A percentile compares a stretch with the other conserved stretches of the same genome.
These are phyloP conservation scores for Neurospora sp. DNA, from an alignment of 495 filamentous ascomycete genomes.

Conservation along the genomic window DNA sequence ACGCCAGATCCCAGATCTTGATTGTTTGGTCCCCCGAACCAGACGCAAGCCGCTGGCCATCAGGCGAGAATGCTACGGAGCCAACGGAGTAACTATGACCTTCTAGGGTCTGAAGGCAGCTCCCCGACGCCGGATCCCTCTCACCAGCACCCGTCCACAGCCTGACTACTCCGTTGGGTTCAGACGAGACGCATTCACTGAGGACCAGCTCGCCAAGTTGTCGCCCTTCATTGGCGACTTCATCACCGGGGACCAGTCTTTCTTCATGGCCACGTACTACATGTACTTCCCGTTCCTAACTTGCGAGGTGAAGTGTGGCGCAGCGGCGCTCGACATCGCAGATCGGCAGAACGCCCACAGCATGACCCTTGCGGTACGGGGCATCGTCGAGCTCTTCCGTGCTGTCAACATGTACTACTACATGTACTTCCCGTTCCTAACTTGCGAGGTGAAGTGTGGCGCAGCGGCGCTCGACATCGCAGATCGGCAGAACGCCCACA, in stretches of 20 bases:
- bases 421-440: too few relatives aligned
- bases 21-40: too few relatives aligned
- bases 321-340: slow-evolving; percentile 17
- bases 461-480: too few relatives aligned
- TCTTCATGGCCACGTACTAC: slow-evolving; percentile 21
- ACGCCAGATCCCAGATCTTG: too few relatives aligned
- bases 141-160: slow-evolving; percentile 26
- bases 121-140: too few relatives aligned
- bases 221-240: slow-evolving; percentile 24
- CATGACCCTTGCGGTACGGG: slow-evolving; percentile 29
- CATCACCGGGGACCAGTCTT: slow-evolving; percentile 4
- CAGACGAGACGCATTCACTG: slow-evolving; percentile 29
- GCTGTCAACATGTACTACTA: too few relatives aligned
- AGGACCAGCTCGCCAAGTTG: slow-evolving; percentile 32
- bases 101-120: too few relatives aligned
- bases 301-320: slow-evolving; percentile 22
- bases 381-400: slow-evolving; percentile 27
- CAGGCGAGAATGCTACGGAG: too few relatives aligned
- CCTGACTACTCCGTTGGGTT: slow-evolving; percentile 31
- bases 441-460: too few relatives aligned
- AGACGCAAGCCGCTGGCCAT: too few relatives aligned
- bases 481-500: too few relatives aligned
- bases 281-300: slow-evolving; percentile 20
- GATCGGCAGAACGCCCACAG: slow-evolving; percentile 19
- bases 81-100: too few relatives aligned